Base-by-base conservation (phyloP, 805 yeast species). In the Myxozyma neotropica region DNA sequence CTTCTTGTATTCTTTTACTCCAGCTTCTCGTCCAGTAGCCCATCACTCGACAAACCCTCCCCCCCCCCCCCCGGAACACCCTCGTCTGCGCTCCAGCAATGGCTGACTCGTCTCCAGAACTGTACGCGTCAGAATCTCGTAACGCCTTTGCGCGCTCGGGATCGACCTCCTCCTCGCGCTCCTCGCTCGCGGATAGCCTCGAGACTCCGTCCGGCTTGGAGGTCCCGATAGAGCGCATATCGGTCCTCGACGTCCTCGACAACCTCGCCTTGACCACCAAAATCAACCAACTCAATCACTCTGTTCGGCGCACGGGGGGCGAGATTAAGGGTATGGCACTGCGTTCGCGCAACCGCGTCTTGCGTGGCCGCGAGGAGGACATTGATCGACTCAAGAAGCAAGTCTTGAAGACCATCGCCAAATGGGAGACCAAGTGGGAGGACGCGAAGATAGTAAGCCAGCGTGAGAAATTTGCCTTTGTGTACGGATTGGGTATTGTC, bases 401-500 rank as follows among this genome's bases (percentile, higher is more conserved):
- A 23, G 59, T 74, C 29, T 45, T 68, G 19, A 36, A 48, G 26
- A 72, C 68, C 46, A 65, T 77, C 49, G 69, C 65, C 39, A 58
- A 64, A 39, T 62, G 75, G 29, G 78, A 76, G 53, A 57, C 67
- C 21, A 69, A 60, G 50, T 51, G 67, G 67, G 63, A 61, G 47
- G 47, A 61, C 61, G 48, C 66, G 12, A 48, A 53, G 24, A 63
- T 65, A 12, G 72, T 75, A 33, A 68, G 75, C 42, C 78, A 73
- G 29, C 79, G 87, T 6, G 97, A 93, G 70, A 93, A 93, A 71
- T 66, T 85, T 24, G 90, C 90, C 70, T 94, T 90, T 71, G 85
- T 96, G 0, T 72, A 83, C 43, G 85, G 95, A 0, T 77, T 90
- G 40, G 81, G 84, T 58, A 74, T 82, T 54, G 81, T 93, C 6